Evolutionary conservation across 768 basidiomycete genomes (phyloP).

Genomic region (Glaciozyma antarctica): DNA sequence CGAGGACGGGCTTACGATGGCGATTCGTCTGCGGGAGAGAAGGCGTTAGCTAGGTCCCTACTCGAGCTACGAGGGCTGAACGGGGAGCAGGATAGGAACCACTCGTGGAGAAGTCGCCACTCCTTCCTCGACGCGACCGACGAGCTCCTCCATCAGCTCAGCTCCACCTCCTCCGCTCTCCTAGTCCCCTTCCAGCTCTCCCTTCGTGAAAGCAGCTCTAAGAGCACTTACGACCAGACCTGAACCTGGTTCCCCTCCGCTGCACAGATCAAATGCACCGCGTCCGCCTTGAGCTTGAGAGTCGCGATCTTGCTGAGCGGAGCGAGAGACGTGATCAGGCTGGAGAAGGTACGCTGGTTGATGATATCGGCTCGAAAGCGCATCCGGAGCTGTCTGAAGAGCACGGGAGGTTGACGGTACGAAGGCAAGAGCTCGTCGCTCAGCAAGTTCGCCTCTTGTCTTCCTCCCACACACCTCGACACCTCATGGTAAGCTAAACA

Average conservation of each 20-base stretch:
- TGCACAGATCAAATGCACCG: constrained; percentile 70
- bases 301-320: constrained; percentile 25
- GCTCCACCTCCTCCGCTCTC: neutral
- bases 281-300: constrained; percentile 27
- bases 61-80: too few species aligned
- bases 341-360: constrained; percentile 11
- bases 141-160: neutral
- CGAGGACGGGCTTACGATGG: constrained; percentile 24
- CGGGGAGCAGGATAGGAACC: too few species aligned
- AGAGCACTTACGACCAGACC: constrained; percentile 60
- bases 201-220: constrained; percentile 37
- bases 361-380: constrained; percentile 25
- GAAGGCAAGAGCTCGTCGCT: too few species aligned
- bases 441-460: too few species aligned
- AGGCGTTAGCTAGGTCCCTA: too few species aligned
- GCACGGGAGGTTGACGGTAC: too few species aligned
- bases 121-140: too few species aligned
- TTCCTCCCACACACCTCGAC: too few species aligned
- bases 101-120: too few species aligned
- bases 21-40: constrained; percentile 29
- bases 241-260: constrained; percentile 71
- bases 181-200: neutral
- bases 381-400: constrained; percentile 3
- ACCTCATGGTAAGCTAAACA: too few species aligned
- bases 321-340: constrained; percentile 20